Percentiles rank a stretch among this genome's conserved stretches.
phyloP scores from a whole-genome alignment of 306 rosid genomes.

The Castanospermum australe region DNA sequence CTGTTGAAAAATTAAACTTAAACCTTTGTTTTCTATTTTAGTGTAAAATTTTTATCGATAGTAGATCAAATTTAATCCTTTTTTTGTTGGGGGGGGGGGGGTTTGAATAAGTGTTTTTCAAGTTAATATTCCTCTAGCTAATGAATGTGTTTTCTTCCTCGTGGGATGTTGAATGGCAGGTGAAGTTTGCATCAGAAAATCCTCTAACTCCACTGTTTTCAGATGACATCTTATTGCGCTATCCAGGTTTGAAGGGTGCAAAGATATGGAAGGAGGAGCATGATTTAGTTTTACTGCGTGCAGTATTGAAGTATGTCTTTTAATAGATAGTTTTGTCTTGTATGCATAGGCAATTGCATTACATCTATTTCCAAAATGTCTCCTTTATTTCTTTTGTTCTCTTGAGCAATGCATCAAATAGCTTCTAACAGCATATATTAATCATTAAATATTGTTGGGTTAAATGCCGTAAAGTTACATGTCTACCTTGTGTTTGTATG shows the following conservation, averaged over 20 bases:
- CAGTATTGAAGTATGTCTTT: constrained; percentile 74
- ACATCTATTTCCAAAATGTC: background rate
- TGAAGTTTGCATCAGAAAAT: constrained; percentile 56
- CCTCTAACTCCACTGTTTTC: constrained; percentile 62
- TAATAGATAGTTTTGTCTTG: background rate
- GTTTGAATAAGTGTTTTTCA: background rate
- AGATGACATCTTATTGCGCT: constrained; percentile 67
- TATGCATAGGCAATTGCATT: background rate
- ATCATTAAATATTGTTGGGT: background rate
- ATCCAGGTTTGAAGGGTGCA: constrained; percentile 82
- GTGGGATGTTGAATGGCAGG: constrained; percentile 56
- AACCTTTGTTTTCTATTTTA: background rate
- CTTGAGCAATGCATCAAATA: background rate
- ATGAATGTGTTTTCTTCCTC: background rate
- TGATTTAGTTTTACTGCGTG: constrained; percentile 66
- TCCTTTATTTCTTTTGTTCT: background rate
- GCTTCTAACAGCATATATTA: background rate
- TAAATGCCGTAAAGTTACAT: background rate
- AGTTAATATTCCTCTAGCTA: constrained; percentile 20
- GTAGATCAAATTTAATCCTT: too few relatives aligned
- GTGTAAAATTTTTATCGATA: too few relatives aligned
- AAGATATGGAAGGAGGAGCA: constrained; percentile 93
- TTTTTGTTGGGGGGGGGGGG: background rate
- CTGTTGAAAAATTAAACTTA: background rate
- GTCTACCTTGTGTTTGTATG: background rate